Evolutionary conservation across 164 flowering plant genomes (phyloP), one percentile per base, ranked within the genome.

Genomic region (Aristolochia fimbriata): DNA sequence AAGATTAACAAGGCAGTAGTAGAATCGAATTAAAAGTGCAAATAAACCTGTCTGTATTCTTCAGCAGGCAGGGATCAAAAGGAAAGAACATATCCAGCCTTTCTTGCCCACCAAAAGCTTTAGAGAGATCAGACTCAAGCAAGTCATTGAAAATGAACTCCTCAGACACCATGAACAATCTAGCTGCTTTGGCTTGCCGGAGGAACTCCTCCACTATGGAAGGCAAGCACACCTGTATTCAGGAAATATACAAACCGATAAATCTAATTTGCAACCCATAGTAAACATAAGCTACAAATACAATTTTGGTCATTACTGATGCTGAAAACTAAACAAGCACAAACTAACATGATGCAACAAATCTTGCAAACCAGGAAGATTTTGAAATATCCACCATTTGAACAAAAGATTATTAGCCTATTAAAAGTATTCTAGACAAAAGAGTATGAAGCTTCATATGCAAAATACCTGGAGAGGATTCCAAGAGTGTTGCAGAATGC

Each of bases 51-150:
- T 86, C 93, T 65, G 84, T 71, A 58, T 76, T 78, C 65, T 65
- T 78, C 70, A 94, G 70, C 70, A 91, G 70, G 59, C 82, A 85
- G n/a, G 99, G 99, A 58, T 94, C 99, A 68, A 94, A 91, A 3
- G 99, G 97, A 68, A 91, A 94, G 71, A 94, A 94, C 82, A 78
- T 87, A 60, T 91, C 99, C 46, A 91, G 88, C 64, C 96, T 86
- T 60, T 88, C 87, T 33, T 72, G 22, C 45, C 96, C 97, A 60
- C 96, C 96, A 68, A 75, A 91, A 48, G 83, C 83, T 62, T 50
- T 77, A 9, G 96, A 94, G 55, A 74, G 67, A 37, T 86, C 91
- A 0, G 95, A 85, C 59, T 94, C 93, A 31, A 88, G 76, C 61
- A 78, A 31, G 51, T 73, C 77, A 45, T 74, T 54, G 55, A 80